These are phyloP conservation scores for Astrephomene gubernaculifera DNA, from an alignment of 139 green algal species.

Conservation along the genomic window DNA sequence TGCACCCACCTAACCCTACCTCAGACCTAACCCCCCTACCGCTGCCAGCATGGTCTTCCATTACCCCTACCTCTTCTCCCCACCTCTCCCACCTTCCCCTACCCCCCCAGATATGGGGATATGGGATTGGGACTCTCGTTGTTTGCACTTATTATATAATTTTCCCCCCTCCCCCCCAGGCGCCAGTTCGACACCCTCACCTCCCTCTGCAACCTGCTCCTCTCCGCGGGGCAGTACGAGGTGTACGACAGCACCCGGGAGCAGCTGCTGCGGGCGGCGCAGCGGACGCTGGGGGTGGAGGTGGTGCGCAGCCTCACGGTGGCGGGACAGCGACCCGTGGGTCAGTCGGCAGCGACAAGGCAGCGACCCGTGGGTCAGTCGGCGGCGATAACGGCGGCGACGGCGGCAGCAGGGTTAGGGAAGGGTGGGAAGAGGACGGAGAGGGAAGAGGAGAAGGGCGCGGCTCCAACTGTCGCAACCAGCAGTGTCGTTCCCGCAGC, in stretches of 20 bases:
- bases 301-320: slow-evolving; percentile 16
- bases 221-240: slow-evolving; percentile 35
- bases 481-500: neutral
- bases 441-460: neutral
- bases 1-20: too few species aligned
- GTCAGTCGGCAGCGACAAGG: neutral
- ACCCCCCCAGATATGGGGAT: too few species aligned
- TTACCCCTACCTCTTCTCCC: too few species aligned
- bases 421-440: neutral
- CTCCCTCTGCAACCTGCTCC: slow-evolving; percentile 28
- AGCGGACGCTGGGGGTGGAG: neutral
- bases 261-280: slow-evolving; percentile 43
- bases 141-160: too few species aligned
- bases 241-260: slow-evolving; percentile 45
- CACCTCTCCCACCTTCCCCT: neutral
- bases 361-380: neutral
- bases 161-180: slow-evolving; percentile 1
- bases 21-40: neutral
- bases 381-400: neutral
- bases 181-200: slow-evolving; percentile 48
- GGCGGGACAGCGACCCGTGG: neutral
- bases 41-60: neutral
- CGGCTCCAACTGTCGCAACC: neutral
- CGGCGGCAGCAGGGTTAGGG: neutral
- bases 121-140: too few species aligned